Percentiles rank a stretch among this genome's conserved stretches.
phyloP scores from a whole-genome alignment of 768 basidiomycete species.

The Chiua virens region DNA sequence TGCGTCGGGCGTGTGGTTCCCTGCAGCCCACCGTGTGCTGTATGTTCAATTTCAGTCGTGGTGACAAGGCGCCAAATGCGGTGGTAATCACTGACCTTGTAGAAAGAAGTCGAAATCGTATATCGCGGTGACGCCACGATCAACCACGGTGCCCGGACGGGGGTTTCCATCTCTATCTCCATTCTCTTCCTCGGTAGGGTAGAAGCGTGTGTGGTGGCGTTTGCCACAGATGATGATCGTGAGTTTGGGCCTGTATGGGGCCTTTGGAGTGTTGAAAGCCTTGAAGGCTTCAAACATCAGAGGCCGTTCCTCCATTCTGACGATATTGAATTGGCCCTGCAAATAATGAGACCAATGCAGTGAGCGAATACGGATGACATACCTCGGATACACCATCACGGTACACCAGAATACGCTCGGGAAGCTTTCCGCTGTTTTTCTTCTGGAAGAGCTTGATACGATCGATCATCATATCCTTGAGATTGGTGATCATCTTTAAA shows the following conservation, averaged over 20 bases:
- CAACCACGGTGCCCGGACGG: constrained; percentile 53
- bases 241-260: constrained; percentile 44
- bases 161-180: constrained; percentile 52
- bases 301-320: constrained; percentile 44
- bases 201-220: constrained; percentile 59
- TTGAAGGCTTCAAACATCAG: constrained; percentile 43
- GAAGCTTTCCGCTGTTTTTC: constrained; percentile 37
- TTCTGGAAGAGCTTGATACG: constrained; percentile 42
- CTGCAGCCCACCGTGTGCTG: constrained; percentile 47
- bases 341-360: constrained; percentile 10
- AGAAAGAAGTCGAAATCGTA: constrained; percentile 59
- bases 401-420: constrained; percentile 51
- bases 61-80: background rate
- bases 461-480: constrained; percentile 49
- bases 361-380: constrained; percentile 1
- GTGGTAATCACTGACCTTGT: constrained; percentile 36
- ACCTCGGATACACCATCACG: constrained; percentile 83
- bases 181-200: constrained; percentile 42
- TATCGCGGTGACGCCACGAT: constrained; percentile 52
- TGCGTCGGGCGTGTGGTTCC: constrained; percentile 53
- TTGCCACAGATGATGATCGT: constrained; percentile 58
- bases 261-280: constrained; percentile 36
- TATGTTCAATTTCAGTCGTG: background rate
- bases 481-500: constrained; percentile 47
- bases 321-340: constrained; percentile 50